Percentiles rank a stretch among this genome's conserved stretches.
Conservation (phyloP, 805 yeast genomes). For the Peterozyma xylosa region DNA sequence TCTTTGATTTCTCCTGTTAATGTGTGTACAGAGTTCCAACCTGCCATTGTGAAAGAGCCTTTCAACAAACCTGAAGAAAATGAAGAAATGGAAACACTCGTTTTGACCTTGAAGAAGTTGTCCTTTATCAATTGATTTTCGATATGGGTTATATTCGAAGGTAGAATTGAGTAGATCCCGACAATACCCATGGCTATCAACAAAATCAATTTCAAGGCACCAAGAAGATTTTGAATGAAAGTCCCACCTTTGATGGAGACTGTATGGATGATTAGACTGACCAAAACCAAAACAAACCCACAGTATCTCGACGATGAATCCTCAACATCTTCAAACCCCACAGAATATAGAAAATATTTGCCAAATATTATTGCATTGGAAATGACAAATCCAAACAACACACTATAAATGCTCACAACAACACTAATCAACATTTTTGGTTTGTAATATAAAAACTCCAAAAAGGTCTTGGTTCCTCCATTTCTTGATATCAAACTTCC, state of each 20-base stretch:
- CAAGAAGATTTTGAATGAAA: constrained; percentile 52
- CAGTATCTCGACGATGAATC: constrained; percentile 30
- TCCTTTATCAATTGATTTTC: constrained; percentile 31
- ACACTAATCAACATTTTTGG: constrained; percentile 51
- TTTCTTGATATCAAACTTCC: constrained; percentile 67
- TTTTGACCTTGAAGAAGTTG: constrained; percentile 20
- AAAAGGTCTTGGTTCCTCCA: constrained; percentile 70
- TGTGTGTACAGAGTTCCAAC: constrained; percentile 50
- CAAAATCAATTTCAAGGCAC: constrained; percentile 50
- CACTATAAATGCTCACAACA: constrained; percentile 35
- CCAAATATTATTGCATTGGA: constrained; percentile 49
- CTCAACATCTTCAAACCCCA: constrained; percentile 31
- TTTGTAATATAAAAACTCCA: constrained; percentile 56
- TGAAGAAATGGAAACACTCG: constrained; percentile 28
- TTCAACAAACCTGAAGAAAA: constrained; percentile 44
- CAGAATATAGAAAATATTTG: constrained; percentile 37
- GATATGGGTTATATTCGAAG: constrained; percentile 32
- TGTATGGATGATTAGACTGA: constrained; percentile 42
- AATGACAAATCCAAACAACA: constrained; percentile 43
- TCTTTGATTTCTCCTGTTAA: constrained; percentile 48
- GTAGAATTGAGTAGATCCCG: constrained; percentile 51
- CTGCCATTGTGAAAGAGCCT: constrained; percentile 43
- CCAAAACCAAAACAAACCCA: constrained; percentile 31
- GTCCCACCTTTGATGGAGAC: constrained; percentile 54
- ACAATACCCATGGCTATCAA: constrained; percentile 47